Base-by-base conservation (phyloP, 2,329 filamentous ascomycete genomes). In the Eurotiales sp. region DNA sequence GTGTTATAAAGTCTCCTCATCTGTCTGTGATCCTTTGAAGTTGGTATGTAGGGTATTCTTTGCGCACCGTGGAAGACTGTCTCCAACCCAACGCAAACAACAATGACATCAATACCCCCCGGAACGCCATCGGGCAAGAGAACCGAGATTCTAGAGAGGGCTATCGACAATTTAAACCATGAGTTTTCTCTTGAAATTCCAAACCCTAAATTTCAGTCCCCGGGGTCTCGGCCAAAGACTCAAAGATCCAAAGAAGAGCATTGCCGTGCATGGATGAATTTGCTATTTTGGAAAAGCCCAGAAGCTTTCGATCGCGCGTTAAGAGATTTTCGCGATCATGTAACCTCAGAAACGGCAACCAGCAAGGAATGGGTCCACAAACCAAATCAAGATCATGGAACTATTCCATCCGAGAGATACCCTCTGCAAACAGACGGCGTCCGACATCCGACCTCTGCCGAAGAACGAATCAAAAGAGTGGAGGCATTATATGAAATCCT, bases 401-500 rank as follows among this genome's bases (percentile, higher is more conserved):
- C 62, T 10, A 27, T 65, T 19, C 58, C 58, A 3, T 46, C 58
- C 7, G 58, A 58, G 22, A 53, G 25, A 27, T 27, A 55, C 39
- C 55, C 57, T n/a, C 29, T 64, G 10, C 50, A 47, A 42, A 52
- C 45, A n/a, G 57, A 60, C 39, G 41, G 37, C 30, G 40, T 23
- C 23, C 50, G 49, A 10, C 17, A 44, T 8, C n/a, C n/a, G 45
- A 17, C 66, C 22, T 54, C 58, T 5, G 45, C 47, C 14, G 39
- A 40, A 8, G 61, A 68, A 43, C 59, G 61, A 22, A 47, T 59
- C 8, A 52, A 58, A 22, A 59, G 69, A 15, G 50, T 69, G 19
- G 25, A 54, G 14, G 59, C 66, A 29, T 52, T 74, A 10, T 37
- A 58, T 22, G 48, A 57, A 2, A 44, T 66, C 12, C 54, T 73